Percentiles rank a stretch among this genome's conserved stretches.
phyloP scores from a whole-genome alignment of 2,329 filamentous ascomycete genomes.

The Calonectria pseudoturangicola region DNA sequence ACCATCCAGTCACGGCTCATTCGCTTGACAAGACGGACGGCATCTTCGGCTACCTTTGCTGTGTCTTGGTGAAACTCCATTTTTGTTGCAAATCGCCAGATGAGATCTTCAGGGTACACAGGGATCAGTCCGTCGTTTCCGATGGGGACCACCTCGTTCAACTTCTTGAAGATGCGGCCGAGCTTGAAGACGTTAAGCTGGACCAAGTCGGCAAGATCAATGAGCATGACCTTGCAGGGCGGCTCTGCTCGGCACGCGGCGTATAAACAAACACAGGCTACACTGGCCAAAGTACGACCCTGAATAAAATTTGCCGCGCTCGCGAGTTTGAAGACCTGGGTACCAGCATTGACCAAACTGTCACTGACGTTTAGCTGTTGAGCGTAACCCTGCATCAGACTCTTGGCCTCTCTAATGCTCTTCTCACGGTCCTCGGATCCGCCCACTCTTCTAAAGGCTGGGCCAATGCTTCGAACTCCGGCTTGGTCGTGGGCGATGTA shows the following conservation, averaged over 20 bases:
- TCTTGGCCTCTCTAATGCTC: constrained; percentile 74
- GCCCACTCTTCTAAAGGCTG: constrained; percentile 76
- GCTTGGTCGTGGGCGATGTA: constrained; percentile 91
- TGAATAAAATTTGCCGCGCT: constrained; percentile 84
- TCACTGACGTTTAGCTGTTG: constrained; percentile 76
- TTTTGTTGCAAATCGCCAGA: constrained; percentile 91
- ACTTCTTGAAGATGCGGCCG: constrained; percentile 90
- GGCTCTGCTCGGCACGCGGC: constrained; percentile 87
- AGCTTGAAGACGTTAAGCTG: constrained; percentile 94
- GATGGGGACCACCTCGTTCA: constrained; percentile 82
- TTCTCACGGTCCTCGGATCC: constrained; percentile 76
- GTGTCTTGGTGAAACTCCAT: constrained; percentile 92
- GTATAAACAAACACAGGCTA: constrained; percentile 94
- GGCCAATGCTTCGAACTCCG: constrained; percentile 80
- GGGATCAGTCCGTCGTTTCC: constrained; percentile 79
- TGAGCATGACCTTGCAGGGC: constrained; percentile 91
- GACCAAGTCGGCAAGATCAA: constrained; percentile 91
- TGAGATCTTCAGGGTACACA: constrained; percentile 91
- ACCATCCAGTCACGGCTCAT: constrained; percentile 99
- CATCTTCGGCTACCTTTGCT: constrained; percentile 90
- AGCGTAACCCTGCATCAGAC: constrained; percentile 78
- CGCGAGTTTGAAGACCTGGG: constrained; percentile 85
- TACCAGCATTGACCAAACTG: constrained; percentile 77
- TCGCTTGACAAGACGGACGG: constrained; percentile 88
- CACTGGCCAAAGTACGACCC: constrained; percentile 88